Evolutionary conservation across 441 rosid species (phyloP), one percentile per base, ranked within the genome.

Genomic region (Mallotus japonicus): DNA sequence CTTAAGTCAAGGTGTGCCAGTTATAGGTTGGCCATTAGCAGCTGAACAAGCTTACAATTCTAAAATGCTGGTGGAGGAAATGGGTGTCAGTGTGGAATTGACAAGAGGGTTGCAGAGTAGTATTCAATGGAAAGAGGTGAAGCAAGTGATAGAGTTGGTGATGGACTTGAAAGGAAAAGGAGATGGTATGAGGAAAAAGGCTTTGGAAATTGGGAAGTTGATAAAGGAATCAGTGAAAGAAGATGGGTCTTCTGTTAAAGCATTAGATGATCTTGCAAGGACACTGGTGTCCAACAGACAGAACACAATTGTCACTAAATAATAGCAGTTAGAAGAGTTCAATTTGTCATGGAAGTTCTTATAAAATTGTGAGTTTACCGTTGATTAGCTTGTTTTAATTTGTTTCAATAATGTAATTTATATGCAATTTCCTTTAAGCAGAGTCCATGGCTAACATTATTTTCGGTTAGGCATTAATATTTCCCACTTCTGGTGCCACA

Each of bases 11-110:
- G 90, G 87, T 0, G 83, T 85, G 70, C 83, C 86, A 0, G 72
- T 80, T 0, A 79, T 87, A 15, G 90, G 85, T 12, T 85, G 90
- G 90, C 87, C 88, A 0, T 79, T 81, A 76, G 88, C 82, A 0
- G 90, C 75, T 1, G 88, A 87, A 62, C 87, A 85, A 72, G 69
- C 76, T 0, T 83, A 76, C 51, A 85, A 87, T 55, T 75, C 73
- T 6, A 87, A 80, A 67, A 80, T 82, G 87, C 40, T 85, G 74
- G 83, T 77, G 60, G 88, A 87, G 74, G 90, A 85, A 72, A 82
- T 83, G 85, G 79, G 84, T 10, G 82, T 85, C 3, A 24, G 79
- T 14, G 71, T 82, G 54, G 86, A 80, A 76, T 40, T 87, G 75
- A 73, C 86, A 5, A 76, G 86, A 60, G 84, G 88, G n/a, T 0